These are phyloP conservation scores for Pulveroboletus sp. DNA, from an alignment of 768 basidiomycete species.

Conservation along the genomic window DNA sequence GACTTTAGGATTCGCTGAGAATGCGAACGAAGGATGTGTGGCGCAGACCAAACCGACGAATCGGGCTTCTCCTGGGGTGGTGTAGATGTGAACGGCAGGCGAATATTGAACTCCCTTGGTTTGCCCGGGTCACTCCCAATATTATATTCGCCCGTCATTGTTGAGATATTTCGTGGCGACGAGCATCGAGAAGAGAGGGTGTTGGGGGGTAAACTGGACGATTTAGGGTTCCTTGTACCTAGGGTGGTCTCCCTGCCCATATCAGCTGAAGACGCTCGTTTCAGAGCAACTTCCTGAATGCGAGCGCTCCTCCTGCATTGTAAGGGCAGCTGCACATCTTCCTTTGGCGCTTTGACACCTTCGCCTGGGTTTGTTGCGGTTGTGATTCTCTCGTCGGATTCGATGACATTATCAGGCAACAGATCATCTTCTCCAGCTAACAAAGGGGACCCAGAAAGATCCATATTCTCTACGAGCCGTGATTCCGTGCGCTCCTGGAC, in stretches of 20 bases:
- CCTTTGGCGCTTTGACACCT: background rate
- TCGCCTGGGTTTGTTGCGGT: background rate
- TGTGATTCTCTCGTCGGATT: background rate
- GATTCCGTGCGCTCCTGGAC: constrained; percentile 10
- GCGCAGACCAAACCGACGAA: constrained; percentile 5
- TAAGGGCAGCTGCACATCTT: background rate
- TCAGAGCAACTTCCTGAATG: constrained; percentile 13
- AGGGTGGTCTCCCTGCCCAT: background rate
- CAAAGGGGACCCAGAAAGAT: constrained; percentile 24
- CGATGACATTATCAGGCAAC: background rate
- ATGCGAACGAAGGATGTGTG: constrained; percentile 24
- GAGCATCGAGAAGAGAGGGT: constrained; percentile 1
- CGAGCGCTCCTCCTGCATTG: constrained; percentile 24
- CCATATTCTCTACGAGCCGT: constrained; percentile 24
- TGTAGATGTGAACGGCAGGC: constrained; percentile 22
- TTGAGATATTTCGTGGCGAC: background rate
- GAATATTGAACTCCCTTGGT: constrained; percentile 17
- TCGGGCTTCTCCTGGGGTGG: constrained; percentile 9
- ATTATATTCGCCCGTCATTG: background rate
- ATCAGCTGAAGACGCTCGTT: constrained; percentile 9
- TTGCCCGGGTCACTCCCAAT: background rate
- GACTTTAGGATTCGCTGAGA: constrained; percentile 17
- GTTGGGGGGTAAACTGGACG: constrained; percentile 12
- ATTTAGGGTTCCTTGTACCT: background rate
- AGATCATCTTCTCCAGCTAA: constrained; percentile 7